Evolutionary conservation across 2,329 filamentous ascomycete genomes (phyloP).

Genomic region (Aspergillus intermedius): DNA sequence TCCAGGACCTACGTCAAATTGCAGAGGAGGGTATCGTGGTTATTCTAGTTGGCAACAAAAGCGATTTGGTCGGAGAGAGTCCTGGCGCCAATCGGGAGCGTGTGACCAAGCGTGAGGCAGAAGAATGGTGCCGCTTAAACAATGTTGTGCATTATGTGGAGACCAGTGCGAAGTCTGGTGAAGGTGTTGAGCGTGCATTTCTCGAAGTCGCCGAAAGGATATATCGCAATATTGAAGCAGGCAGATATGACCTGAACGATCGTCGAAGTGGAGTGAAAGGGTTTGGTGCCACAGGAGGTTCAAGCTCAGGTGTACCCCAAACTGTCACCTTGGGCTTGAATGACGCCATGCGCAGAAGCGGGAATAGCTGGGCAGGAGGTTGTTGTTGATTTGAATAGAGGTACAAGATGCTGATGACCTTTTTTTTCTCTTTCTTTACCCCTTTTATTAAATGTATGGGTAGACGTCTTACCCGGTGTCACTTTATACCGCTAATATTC

Average conservation of each 20-base stretch:
- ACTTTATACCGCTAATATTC: too few species aligned
- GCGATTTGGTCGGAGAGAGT: slow-evolving; percentile 60
- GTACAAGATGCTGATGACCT: neutral
- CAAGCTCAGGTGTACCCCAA: slow-evolving; percentile 28
- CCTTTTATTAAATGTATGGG: neutral
- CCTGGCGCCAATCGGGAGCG: slow-evolving; percentile 54
- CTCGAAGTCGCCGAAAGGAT: slow-evolving; percentile 90
- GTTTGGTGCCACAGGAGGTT: slow-evolving; percentile 37
- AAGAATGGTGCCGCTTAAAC: slow-evolving; percentile 81
- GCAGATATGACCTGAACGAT: slow-evolving; percentile 91
- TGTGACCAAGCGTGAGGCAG: slow-evolving; percentile 74
- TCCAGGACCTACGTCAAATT: slow-evolving; percentile 87
- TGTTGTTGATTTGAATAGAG: slow-evolving; percentile 28
- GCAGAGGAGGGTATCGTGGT: slow-evolving; percentile 94
- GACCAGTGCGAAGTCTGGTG: slow-evolving; percentile 90
- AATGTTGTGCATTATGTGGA: slow-evolving; percentile 90
- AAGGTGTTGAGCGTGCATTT: slow-evolving; percentile 89
- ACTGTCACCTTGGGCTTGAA: slow-evolving; percentile 42
- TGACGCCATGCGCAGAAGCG: slow-evolving; percentile 40
- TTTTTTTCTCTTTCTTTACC: neutral
- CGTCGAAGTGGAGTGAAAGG: slow-evolving; percentile 83
- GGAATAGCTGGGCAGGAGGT: slow-evolving; percentile 29
- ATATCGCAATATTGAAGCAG: slow-evolving; percentile 92
- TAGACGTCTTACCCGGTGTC: too few species aligned
- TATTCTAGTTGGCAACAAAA: slow-evolving; percentile 91